A percentile compares a stretch with the other conserved stretches of the same genome.
Conservation (phyloP, 352 stramenopile genomes). For the Phytopythium litorale region DNA sequence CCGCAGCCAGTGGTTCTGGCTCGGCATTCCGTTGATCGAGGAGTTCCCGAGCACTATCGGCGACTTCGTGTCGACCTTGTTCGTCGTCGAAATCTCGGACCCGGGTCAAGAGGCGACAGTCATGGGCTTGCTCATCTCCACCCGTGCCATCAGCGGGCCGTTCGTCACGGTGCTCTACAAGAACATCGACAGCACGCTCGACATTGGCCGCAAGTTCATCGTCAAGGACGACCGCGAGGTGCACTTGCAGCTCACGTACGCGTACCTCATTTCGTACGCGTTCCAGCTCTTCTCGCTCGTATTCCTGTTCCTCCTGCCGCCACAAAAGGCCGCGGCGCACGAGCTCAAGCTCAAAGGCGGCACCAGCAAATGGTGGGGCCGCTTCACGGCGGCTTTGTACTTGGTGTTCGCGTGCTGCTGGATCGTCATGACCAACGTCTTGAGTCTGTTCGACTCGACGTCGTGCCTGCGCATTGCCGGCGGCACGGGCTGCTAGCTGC, state of each 20-base stretch:
- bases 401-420: conserved; percentile 42
- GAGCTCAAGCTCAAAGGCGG: conserved; percentile 34
- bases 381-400: conserved; percentile 28
- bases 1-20: conserved; percentile 63
- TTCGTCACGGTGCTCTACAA: conserved; percentile 60
- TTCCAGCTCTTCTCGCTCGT: conserved; percentile 42
- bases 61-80: conserved; percentile 39
- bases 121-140: conserved; percentile 41
- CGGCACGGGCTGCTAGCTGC: conserved; percentile 21
- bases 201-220: conserved; percentile 44
- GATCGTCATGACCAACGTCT: conserved; percentile 60
- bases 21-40: conserved; percentile 48
- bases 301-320: conserved; percentile 44
- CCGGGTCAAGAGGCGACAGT: conserved; percentile 47
- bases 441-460: conserved; percentile 13
- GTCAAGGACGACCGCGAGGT: conserved; percentile 34
- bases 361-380: conserved; percentile 38
- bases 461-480: conserved; percentile 33
- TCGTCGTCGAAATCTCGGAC: conserved; percentile 49
- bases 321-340: conserved; percentile 46
- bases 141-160: conserved; percentile 32
- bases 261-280: conserved; percentile 54
- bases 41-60: conserved; percentile 40
- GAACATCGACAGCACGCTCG: conserved; percentile 44
- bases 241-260: conserved; percentile 43